Percentiles rank a stretch among this genome's conserved stretches.
Conservation (phyloP, 2,329 filamentous ascomycete genomes). For the Eurotiales sp. region DNA sequence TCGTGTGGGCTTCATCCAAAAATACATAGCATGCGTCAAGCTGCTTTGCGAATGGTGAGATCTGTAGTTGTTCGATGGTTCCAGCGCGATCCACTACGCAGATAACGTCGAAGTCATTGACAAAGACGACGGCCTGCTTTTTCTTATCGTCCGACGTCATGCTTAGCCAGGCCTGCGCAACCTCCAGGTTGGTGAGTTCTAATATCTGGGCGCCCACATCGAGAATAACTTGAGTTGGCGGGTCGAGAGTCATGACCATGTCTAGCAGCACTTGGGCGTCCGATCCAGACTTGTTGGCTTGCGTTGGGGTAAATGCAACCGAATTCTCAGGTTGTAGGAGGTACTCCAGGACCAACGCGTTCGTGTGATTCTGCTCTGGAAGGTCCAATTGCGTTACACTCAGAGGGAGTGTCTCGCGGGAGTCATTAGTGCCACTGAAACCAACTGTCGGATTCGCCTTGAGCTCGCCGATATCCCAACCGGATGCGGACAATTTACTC, state of each 20-base stretch:
- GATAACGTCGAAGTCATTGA: constrained; percentile 36
- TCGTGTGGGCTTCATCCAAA: constrained; percentile 66
- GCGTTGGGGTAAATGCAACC: constrained; percentile 4
- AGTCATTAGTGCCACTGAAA: constrained; percentile 69
- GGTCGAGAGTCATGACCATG: constrained; percentile 38
- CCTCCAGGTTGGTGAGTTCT: constrained; percentile 55
- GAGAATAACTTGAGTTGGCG: constrained; percentile 56
- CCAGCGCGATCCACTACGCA: constrained; percentile 28
- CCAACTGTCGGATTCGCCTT: constrained; percentile 50
- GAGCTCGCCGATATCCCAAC: constrained; percentile 6
- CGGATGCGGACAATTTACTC: constrained; percentile 58
- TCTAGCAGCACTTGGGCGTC: constrained; percentile 41
- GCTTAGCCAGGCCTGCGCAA: constrained; percentile 55
- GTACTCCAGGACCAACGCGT: constrained; percentile 61
- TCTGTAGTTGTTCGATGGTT: constrained; percentile 41
- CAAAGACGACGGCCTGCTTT: constrained; percentile 54
- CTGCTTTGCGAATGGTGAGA: constrained; percentile 56
- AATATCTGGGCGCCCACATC: constrained; percentile 70
- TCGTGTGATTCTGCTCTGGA: constrained; percentile 57
- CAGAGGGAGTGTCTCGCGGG: constrained; percentile 55
- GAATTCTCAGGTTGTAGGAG: constrained; percentile 54
- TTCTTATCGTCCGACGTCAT: constrained; percentile 14
- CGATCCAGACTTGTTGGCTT: background rate
- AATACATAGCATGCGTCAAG: constrained; percentile 62
- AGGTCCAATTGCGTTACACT: constrained; percentile 56